Percentiles rank a stretch among this genome's conserved stretches.
phyloP scores from a whole-genome alignment of 768 basidiomycete genomes.

The Sarcodon aspratus region DNA sequence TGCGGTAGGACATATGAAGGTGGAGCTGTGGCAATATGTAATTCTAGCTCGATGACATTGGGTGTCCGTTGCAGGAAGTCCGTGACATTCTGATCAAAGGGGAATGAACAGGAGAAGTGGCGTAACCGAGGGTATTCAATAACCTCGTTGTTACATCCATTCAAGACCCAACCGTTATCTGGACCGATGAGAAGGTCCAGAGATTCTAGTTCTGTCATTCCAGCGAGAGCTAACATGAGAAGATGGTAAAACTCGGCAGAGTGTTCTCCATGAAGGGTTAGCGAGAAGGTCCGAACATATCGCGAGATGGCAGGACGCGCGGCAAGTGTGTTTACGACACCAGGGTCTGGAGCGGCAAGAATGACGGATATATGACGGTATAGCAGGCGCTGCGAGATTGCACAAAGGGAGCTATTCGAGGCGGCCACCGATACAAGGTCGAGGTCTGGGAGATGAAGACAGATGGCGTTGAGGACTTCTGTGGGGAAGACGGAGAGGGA shows the following conservation, averaged over 20 bases:
- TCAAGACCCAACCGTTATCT: constrained; percentile 42
- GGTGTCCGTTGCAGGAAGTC: constrained; percentile 47
- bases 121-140: constrained; percentile 34
- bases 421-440: constrained; percentile 37
- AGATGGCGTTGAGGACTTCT: constrained; percentile 52
- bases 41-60: constrained; percentile 36
- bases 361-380: constrained; percentile 47
- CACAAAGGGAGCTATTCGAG: constrained; percentile 28
- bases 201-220: constrained; percentile 51
- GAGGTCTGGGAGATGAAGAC: constrained; percentile 21
- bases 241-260: constrained; percentile 30
- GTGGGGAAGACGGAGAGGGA: constrained; percentile 37
- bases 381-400: constrained; percentile 47
- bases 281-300: constrained; percentile 49
- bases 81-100: constrained; percentile 45
- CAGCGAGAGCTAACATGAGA: constrained; percentile 40
- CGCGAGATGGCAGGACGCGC: constrained; percentile 42
- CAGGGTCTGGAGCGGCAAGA: constrained; percentile 29
- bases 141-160: constrained; percentile 9
- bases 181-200: constrained; percentile 40
- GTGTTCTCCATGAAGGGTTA: constrained; percentile 34
- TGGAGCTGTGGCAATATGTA: constrained; percentile 32
- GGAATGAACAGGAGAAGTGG: constrained; percentile 49
- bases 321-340: constrained; percentile 45
- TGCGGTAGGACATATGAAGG: constrained; percentile 8